Percentiles rank a stretch among this genome's conserved stretches.
These are phyloP conservation scores for Cutaneotrichosporon cutaneum DNA, from an alignment of 1,284 basidiomycete species.

Conservation along the genomic window DNA sequence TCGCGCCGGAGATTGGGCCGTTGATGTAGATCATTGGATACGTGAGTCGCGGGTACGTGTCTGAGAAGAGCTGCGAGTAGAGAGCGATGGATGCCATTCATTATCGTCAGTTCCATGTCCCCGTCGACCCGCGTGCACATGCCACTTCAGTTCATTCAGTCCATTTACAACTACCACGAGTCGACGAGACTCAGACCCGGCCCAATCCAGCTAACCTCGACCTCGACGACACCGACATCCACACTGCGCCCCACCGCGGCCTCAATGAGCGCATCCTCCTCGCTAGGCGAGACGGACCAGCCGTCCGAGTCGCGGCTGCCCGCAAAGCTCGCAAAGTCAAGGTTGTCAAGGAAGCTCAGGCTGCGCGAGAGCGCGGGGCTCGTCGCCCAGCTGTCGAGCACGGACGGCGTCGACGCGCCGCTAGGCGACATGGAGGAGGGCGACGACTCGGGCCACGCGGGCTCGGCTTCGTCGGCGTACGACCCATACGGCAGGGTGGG, in stretches of 20 bases:
- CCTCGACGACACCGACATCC: background rate
- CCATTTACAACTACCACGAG: conserved; percentile 14
- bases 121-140: too few species aligned
- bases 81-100: too few species aligned
- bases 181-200: conserved; percentile 10
- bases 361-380: conserved; percentile 1
- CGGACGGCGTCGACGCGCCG: background rate
- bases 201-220: conserved; percentile 12
- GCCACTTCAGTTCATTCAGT: too few species aligned
- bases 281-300: conserved; percentile 3
- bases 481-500: background rate
- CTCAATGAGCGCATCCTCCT: background rate
- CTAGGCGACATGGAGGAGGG: background rate
- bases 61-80: too few species aligned
- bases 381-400: conserved; percentile 14
- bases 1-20: too few species aligned
- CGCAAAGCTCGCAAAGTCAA: background rate
- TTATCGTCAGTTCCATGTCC: too few species aligned
- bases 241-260: background rate
- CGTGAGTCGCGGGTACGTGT: too few species aligned
- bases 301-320: background rate
- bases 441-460: conserved; percentile 5
- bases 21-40: too few species aligned
- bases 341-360: background rate
- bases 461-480: background rate